phyloP scores from a whole-genome alignment of 768 basidiomycete species.

The Rhodocollybia butyracea region DNA sequence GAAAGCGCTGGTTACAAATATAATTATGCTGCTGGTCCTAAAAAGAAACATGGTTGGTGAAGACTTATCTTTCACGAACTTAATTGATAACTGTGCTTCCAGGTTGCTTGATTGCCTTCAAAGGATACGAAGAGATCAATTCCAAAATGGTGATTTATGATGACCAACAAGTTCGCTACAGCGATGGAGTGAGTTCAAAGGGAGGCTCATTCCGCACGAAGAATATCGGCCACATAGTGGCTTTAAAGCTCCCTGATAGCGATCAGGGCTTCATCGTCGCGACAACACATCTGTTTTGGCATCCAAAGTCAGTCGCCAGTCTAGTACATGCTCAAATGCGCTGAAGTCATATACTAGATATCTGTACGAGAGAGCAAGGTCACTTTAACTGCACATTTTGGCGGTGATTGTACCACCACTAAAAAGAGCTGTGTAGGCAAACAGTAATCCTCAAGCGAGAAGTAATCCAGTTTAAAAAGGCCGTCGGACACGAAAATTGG shows the following conservation, averaged over 20 bases:
- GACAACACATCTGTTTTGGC: conserved; percentile 96
- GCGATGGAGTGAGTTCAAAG: conserved; percentile 33
- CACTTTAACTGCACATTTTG: neutral
- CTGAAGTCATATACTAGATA: conserved; percentile 38
- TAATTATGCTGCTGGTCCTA: conserved; percentile 64
- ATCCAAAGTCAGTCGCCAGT: conserved; percentile 57
- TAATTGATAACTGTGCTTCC: too few species aligned
- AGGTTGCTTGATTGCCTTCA: conserved; percentile 82
- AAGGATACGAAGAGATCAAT: conserved; percentile 47
- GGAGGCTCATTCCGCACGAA: conserved; percentile 68
- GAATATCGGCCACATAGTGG: conserved; percentile 79
- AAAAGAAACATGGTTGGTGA: conserved; percentile 85
- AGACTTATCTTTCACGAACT: too few species aligned
- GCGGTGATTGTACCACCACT: conserved; percentile 1
- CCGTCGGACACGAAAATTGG: conserved; percentile 50
- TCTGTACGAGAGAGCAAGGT: conserved; percentile 83
- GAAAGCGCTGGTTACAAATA: conserved; percentile 61
- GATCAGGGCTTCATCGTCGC: conserved; percentile 65
- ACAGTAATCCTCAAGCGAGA: conserved; percentile 70
- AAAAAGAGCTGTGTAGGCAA: conserved; percentile 54
- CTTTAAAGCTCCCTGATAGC: conserved; percentile 45
- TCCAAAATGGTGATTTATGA: conserved; percentile 67
- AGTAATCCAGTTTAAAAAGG: conserved; percentile 50
- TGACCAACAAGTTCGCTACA: conserved; percentile 44
- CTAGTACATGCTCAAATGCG: neutral